phyloP scores from a whole-genome alignment of 2,329 filamentous ascomycete species.

The Aspergillus fumigatus region DNA sequence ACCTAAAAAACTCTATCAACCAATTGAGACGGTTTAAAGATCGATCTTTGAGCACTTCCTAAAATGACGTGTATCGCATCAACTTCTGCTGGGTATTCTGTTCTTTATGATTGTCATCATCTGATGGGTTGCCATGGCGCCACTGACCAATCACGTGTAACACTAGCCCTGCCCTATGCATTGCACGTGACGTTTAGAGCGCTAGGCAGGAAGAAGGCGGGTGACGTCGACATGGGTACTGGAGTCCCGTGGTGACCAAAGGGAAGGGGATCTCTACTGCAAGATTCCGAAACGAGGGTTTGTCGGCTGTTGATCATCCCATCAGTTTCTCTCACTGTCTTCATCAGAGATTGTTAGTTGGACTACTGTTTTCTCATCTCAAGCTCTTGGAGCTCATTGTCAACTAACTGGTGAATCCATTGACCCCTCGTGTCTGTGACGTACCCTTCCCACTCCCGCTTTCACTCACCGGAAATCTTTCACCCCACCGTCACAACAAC shows the following conservation, averaged over 20 bases:
- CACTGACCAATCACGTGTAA: not conserved
- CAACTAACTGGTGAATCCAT: not conserved
- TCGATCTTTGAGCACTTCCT: no score
- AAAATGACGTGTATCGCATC: no score
- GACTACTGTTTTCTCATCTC: not conserved
- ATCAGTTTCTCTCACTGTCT: not conserved
- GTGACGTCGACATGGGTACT: not conserved
- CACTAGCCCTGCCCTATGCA: not conserved
- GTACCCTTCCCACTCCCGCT: conserved; percentile 21
- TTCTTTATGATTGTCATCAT: no score
- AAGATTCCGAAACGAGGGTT: not conserved
- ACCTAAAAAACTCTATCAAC: not conserved
- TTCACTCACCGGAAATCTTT: conserved; percentile 36
- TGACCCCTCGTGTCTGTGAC: conserved; percentile 12
- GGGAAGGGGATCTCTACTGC: not conserved
- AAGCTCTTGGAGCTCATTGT: not conserved
- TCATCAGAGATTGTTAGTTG: not conserved
- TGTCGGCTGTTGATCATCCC: not conserved
- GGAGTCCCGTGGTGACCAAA: not conserved
- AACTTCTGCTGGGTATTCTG: no score
- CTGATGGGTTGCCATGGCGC: not conserved
- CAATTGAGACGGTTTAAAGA: no score
- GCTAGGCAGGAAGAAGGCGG: not conserved
- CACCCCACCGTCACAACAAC: conserved; percentile 12
- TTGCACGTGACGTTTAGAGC: not conserved